Conservation (phyloP, 345 rosid species). For the Salix arbutifolia region DNA sequence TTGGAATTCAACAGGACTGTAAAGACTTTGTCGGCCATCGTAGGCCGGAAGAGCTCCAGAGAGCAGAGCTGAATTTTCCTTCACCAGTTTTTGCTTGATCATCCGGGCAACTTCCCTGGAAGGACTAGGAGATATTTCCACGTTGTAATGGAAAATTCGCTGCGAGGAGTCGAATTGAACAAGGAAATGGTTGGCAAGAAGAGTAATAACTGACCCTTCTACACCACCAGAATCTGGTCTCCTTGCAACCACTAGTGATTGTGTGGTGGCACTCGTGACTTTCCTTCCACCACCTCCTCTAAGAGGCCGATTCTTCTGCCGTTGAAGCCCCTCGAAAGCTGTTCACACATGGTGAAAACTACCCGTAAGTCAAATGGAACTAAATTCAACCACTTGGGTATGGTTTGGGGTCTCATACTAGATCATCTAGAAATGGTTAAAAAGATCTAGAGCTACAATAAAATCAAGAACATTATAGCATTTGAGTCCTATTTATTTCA, state of each 20-base stretch:
- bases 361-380: conserved; percentile 28
- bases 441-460: background rate
- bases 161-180: conserved; percentile 67
- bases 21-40: conserved; percentile 79
- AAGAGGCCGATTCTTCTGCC: conserved; percentile 24
- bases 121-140: conserved; percentile 77
- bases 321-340: conserved; percentile 41
- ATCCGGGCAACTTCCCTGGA: conserved; percentile 76
- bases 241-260: conserved; percentile 50
- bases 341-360: conserved; percentile 25
- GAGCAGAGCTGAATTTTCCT: conserved; percentile 45
- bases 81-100: conserved; percentile 76
- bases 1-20: conserved; percentile 79
- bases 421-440: background rate
- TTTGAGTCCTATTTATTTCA: conserved; percentile 6
- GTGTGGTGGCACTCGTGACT: conserved; percentile 28
- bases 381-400: background rate
- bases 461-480: background rate
- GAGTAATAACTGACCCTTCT: conserved; percentile 66
- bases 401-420: background rate
- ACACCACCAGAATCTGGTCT: conserved; percentile 89
- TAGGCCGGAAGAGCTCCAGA: conserved; percentile 69
- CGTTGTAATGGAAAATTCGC: conserved; percentile 79
- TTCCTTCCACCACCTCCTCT: conserved; percentile 43
- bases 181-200: conserved; percentile 89